Percentiles rank a stretch among this genome's conserved stretches.
Conservation (phyloP, 352 stramenopile genomes). For the Phytophthora chlamydospora region DNA sequence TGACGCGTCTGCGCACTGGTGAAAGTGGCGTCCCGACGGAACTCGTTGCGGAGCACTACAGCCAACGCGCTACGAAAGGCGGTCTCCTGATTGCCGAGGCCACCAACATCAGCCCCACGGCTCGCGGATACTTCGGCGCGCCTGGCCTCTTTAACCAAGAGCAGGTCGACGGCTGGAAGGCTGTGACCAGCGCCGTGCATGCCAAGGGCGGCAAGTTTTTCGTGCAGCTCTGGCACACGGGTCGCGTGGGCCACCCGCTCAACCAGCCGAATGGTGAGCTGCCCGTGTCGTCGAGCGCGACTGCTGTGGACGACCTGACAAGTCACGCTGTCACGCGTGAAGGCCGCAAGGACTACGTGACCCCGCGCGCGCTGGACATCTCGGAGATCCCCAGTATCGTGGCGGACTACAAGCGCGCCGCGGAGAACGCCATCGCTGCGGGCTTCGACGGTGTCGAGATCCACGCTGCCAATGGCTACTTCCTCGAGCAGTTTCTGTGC, state of each 20-base stretch:
- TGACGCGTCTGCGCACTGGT: slow-evolving; percentile 42
- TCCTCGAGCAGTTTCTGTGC: slow-evolving; percentile 90
- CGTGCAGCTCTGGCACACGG: slow-evolving; percentile 24
- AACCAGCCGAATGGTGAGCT: slow-evolving; percentile 25
- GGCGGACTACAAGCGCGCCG: slow-evolving; percentile 65
- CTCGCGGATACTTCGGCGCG: slow-evolving; percentile 31
- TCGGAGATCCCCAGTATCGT: slow-evolving; percentile 74
- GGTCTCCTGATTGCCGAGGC: slow-evolving; percentile 61
- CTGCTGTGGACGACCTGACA: slow-evolving; percentile 4
- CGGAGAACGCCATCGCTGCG: slow-evolving; percentile 64
- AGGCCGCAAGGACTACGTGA: slow-evolving; percentile 43
- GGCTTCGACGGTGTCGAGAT: slow-evolving; percentile 93
- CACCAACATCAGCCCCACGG: slow-evolving; percentile 49
- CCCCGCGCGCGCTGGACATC: slow-evolving; percentile 58
- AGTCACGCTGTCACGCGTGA: slow-evolving; percentile 15
- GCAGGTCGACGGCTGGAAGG: slow-evolving; percentile 42
- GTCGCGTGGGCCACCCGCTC: slow-evolving; percentile 21
- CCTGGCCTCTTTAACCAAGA: slow-evolving; percentile 47
- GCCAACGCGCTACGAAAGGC: slow-evolving; percentile 43
- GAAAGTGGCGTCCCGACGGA: slow-evolving; percentile 31
- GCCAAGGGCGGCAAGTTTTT: slow-evolving; percentile 23
- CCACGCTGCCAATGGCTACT: slow-evolving; percentile 89
- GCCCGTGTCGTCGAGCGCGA: slow-evolving; percentile 20
- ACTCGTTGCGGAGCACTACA: slow-evolving; percentile 47
- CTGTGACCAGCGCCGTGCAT: slow-evolving; percentile 41